phyloP scores from a whole-genome alignment of 371 early-diverging fungal genomes.

The Mucor sp. region DNA sequence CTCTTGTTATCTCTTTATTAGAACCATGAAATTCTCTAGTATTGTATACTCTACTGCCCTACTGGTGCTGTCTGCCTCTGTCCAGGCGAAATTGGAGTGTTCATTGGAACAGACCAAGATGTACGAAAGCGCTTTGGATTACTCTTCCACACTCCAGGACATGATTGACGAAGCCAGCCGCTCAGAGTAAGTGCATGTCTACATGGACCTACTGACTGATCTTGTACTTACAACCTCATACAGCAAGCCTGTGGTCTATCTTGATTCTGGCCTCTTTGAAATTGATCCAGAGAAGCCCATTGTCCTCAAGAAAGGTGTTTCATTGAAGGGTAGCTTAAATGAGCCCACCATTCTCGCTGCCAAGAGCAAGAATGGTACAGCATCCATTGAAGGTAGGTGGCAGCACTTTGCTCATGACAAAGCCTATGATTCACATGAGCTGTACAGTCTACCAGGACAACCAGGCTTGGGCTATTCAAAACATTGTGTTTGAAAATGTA shows the following conservation, averaged over 20 bases:
- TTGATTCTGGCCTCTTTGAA: conserved; percentile 28
- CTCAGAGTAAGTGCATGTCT: conserved; percentile 13
- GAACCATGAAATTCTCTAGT: conserved; percentile 11
- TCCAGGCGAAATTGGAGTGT: conserved; percentile 14
- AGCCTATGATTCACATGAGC: not conserved
- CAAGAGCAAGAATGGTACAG: conserved; percentile 6
- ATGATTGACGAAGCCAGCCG: conserved; percentile 36
- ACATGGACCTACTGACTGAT: not conserved
- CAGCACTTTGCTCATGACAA: not conserved
- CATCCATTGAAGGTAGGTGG: conserved; percentile 18
- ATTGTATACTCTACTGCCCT: conserved; percentile 2
- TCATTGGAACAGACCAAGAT: not conserved
- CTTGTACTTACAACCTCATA: not conserved
- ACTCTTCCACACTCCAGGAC: conserved; percentile 24
- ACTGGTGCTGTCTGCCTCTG: not conserved
- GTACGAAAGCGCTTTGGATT: conserved; percentile 7
- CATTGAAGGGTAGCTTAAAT: conserved; percentile 12
- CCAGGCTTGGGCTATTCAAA: conserved; percentile 37
- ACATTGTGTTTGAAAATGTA: conserved; percentile 47
- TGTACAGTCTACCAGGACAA: conserved; percentile 9
- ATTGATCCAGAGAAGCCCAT: conserved; percentile 23
- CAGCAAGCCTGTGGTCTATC: conserved; percentile 34
- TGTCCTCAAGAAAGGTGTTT: conserved; percentile 21
- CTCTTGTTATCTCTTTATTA: not conserved
- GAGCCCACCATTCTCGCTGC: conserved; percentile 21